Evolutionary conservation across 768 basidiomycete species (phyloP).

Genomic region (Leccinellum albellum): DNA sequence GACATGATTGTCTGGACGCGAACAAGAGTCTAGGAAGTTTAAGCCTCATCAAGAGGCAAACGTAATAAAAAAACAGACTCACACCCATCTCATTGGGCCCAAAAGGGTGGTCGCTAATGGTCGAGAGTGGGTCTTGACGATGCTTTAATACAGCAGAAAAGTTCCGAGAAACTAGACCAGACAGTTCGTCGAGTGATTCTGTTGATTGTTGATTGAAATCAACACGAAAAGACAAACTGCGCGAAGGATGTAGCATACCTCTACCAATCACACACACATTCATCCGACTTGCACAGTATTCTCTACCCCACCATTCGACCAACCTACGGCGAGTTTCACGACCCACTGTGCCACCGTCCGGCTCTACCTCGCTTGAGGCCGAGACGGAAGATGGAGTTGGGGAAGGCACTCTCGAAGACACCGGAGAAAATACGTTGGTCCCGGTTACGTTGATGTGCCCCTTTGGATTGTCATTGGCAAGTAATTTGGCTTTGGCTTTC

Average conservation of each 20-base stretch:
- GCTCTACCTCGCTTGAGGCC: slow-evolving; percentile 53
- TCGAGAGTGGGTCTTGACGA: slow-evolving; percentile 54
- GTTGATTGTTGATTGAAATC: slow-evolving; percentile 27
- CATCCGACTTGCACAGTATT: slow-evolving; percentile 85
- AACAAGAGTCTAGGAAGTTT: slow-evolving; percentile 57
- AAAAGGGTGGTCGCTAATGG: slow-evolving; percentile 71
- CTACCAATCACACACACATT: slow-evolving; percentile 73
- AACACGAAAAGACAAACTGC: neutral
- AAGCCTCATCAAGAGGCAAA: slow-evolving; percentile 10
- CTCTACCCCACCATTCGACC: slow-evolving; percentile 79
- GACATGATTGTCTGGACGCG: slow-evolving; percentile 88
- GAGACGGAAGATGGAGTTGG: slow-evolving; percentile 58
- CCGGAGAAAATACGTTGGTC: slow-evolving; percentile 39
- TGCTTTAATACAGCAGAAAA: slow-evolving; percentile 75
- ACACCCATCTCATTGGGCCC: slow-evolving; percentile 70
- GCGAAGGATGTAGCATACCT: slow-evolving; percentile 40
- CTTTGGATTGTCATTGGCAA: slow-evolving; percentile 22
- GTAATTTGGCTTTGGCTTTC: slow-evolving; percentile 47
- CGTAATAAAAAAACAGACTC: slow-evolving; percentile 30
- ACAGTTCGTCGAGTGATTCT: slow-evolving; percentile 77
- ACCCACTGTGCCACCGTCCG: slow-evolving; percentile 74
- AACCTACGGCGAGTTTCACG: slow-evolving; percentile 75
- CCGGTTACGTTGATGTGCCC: slow-evolving; percentile 16
- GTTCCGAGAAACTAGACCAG: slow-evolving; percentile 54
- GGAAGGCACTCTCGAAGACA: slow-evolving; percentile 54